Evolutionary conservation across 2,329 filamentous ascomycete genomes (phyloP).

Genomic region (Fusarium torreyae): DNA sequence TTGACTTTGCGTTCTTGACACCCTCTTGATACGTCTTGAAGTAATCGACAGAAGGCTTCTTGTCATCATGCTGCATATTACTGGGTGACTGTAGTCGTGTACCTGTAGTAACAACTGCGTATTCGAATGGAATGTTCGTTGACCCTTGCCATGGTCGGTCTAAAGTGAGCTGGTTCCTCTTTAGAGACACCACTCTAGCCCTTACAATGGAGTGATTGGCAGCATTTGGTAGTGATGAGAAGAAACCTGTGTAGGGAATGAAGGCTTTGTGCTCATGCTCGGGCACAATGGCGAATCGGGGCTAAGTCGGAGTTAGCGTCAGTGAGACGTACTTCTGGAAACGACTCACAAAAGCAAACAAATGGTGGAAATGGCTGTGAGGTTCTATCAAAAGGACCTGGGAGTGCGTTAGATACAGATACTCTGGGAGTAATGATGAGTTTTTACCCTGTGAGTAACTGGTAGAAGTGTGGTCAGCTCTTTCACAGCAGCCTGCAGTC

Average conservation of each 20-base stretch:
- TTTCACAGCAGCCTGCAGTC: constrained; percentile 44
- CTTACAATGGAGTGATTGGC: constrained; percentile 40
- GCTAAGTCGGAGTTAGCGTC: constrained; percentile 41
- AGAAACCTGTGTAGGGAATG: constrained; percentile 60
- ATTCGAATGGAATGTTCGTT: constrained; percentile 44
- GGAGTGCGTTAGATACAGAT: background rate
- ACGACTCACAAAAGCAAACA: constrained; percentile 59
- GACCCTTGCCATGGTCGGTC: constrained; percentile 47
- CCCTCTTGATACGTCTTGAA: constrained; percentile 44
- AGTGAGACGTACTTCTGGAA: fast-evolving
- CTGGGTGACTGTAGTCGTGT: constrained; percentile 45
- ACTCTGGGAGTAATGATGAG: fast-evolving
- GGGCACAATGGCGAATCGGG: constrained; percentile 61
- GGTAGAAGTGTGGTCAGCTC: constrained; percentile 43
- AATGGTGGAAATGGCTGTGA: constrained; percentile 66
- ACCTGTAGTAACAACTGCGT: constrained; percentile 43
- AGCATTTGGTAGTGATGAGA: constrained; percentile 38
- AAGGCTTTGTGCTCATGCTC: constrained; percentile 64
- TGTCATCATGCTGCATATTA: constrained; percentile 46
- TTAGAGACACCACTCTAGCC: constrained; percentile 35
- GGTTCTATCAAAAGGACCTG: constrained; percentile 64
- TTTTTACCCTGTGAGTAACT: constrained; percentile 42
- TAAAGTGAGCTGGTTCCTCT: constrained; percentile 41
- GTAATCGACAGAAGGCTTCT: constrained; percentile 41
- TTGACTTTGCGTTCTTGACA: constrained; percentile 38